phyloP scores from a whole-genome alignment of 2,329 filamentous ascomycete species.

The Didymella keratinophila region DNA sequence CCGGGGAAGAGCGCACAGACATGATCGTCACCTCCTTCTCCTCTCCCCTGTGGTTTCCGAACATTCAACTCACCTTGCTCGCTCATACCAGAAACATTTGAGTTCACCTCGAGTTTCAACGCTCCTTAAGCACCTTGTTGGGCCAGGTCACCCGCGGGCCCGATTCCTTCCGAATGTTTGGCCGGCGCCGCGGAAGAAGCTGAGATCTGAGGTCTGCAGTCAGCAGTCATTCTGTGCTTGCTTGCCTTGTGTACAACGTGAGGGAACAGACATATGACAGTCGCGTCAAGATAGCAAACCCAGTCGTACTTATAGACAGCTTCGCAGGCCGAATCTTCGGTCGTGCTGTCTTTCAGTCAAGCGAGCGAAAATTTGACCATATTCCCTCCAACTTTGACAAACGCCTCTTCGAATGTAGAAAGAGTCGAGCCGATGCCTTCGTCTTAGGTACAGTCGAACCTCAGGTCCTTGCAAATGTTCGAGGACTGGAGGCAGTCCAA shows the following conservation, averaged over 20 bases:
- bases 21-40: neutral
- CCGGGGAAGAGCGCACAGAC: constrained; percentile 4
- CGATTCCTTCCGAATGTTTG: constrained; percentile 5
- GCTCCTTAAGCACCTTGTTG: neutral
- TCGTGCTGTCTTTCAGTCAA: neutral
- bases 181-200: neutral
- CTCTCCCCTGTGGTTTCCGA: neutral
- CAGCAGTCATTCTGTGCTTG: neutral
- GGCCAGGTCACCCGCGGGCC: neutral
- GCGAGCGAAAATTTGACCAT: neutral
- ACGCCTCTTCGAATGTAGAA: neutral
- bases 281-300: neutral
- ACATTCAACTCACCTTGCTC: neutral
- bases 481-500: neutral
- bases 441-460: neutral
- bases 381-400: neutral
- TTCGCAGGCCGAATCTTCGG: too few species aligned
- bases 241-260: neutral
- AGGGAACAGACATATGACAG: neutral
- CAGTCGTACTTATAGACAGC: neutral
- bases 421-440: too few species aligned
- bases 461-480: neutral
- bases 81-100: neutral
- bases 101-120: neutral
- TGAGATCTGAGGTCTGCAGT: too few species aligned